Percentiles rank a stretch among this genome's conserved stretches.
Evolutionary conservation across 176 grass and related monocot species (phyloP).

Genomic region (Avena insularis): DNA sequence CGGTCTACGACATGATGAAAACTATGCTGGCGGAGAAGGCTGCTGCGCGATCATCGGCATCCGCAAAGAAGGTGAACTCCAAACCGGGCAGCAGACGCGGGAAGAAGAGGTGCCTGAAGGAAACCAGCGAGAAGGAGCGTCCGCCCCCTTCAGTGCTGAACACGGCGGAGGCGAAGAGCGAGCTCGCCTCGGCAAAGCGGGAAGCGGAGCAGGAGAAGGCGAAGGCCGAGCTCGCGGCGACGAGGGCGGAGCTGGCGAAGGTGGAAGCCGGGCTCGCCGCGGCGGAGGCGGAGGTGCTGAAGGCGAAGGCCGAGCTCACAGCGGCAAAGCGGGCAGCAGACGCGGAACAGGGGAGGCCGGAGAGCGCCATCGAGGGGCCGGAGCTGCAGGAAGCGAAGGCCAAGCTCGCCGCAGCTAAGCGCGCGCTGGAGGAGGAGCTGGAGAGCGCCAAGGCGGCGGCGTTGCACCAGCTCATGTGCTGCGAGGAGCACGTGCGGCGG

Average conservation of each 20-base stretch:
- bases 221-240: neutral
- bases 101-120: neutral
- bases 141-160: neutral
- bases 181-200: no score
- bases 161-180: neutral
- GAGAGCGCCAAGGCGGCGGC: no score
- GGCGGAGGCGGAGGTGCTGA: neutral
- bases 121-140: neutral
- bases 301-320: neutral
- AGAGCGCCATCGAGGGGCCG: neutral
- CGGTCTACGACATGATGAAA: neutral
- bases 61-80: neutral
- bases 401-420: neutral
- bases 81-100: neutral
- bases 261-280: neutral
- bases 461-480: conserved; percentile 2
- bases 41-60: neutral
- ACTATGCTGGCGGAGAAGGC: neutral
- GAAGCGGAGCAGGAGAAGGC: neutral
- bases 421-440: neutral
- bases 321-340: neutral
- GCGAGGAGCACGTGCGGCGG: neutral
- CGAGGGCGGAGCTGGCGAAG: neutral
- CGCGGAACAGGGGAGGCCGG: neutral
- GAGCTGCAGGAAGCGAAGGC: neutral